Conservation (phyloP, 2,329 filamentous ascomycete genomes). For the Colletotrichum sp. region DNA sequence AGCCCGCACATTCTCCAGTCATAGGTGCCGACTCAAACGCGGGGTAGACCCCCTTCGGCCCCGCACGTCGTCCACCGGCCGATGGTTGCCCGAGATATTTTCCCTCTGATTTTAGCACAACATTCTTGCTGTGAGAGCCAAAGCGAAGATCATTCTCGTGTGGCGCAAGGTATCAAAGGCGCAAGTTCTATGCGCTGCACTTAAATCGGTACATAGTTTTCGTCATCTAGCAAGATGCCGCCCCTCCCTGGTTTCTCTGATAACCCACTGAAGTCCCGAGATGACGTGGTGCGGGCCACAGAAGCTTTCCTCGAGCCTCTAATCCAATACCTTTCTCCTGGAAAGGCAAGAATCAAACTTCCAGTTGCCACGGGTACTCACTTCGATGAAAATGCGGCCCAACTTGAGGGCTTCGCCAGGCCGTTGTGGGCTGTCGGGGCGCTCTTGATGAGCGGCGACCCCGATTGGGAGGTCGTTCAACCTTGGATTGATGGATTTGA, state of each 20-base stretch:
- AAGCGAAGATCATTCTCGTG: not conserved
- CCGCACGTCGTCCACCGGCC: not conserved
- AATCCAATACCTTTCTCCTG: not conserved
- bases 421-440: not conserved
- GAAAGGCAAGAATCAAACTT: not conserved
- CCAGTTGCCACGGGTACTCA: not conserved
- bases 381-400: not conserved
- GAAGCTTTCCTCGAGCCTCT: not conserved
- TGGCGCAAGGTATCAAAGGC: not conserved
- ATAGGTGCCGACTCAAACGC: not conserved
- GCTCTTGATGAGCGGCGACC: not conserved
- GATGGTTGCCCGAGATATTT: not conserved
- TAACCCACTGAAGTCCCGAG: not conserved
- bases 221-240: not conserved
- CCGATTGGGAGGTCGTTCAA: not conserved
- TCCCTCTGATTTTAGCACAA: not conserved
- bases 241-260: not conserved
- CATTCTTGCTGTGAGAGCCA: not conserved
- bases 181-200: not conserved
- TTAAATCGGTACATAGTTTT: not conserved
- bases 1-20: not conserved
- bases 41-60: not conserved
- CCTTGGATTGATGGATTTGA: not conserved
- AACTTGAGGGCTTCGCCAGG: not conserved
- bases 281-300: not conserved